Evolutionary conservation across 1,284 basidiomycete genomes (phyloP), one percentile per base, ranked within the genome.

Genomic region (Cutaneotrichosporon sp.): DNA sequence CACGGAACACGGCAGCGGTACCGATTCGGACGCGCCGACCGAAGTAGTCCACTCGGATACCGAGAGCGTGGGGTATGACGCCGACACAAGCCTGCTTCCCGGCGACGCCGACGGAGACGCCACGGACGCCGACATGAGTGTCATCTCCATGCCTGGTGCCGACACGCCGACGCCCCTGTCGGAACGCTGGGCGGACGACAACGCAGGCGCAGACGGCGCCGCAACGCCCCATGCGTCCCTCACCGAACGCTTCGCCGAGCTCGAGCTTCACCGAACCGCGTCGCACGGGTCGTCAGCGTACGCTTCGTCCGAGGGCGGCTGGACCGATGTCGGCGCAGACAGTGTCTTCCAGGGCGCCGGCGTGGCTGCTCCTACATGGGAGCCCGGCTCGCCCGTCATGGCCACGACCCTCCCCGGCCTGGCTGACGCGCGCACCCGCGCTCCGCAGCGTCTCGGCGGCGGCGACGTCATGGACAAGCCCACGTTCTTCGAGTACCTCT

Each of bases 401-500:
- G 38, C 33, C 5, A 38, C 45, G 26, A 35, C 18, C 8, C 26
- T 51, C 17, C 54, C 49, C 2, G 12, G 14, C 23, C 9, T 21
- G 4, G n/a, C 18, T 37, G 26, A 51, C 46, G 30, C 41, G 38
- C 36, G 41, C 7, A 30, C 26, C 26, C 26, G 21, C n/a, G 40
- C 36, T 33, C 54, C 58, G 18, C 58, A 50, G 34, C 46, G 58
- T 12, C 39, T 54, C 15, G 55, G 41, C 44, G 54, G 54, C 12
- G 52, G 47, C 34, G 52, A 48, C 1, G 53, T 66, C 63, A 55
- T 63, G 40, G 67, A 69, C 44, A 69, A 66, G 58, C 68, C 69
- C 15, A 67, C 66, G 8, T 74, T 76, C 61, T 74, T 76, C 44
- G 73, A 74, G 42, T 74, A 72, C 53, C 58, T 76, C 4, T 76